Base-by-base conservation (phyloP, 2,329 filamentous ascomycete species). In the Colletotrichum sp. region DNA sequence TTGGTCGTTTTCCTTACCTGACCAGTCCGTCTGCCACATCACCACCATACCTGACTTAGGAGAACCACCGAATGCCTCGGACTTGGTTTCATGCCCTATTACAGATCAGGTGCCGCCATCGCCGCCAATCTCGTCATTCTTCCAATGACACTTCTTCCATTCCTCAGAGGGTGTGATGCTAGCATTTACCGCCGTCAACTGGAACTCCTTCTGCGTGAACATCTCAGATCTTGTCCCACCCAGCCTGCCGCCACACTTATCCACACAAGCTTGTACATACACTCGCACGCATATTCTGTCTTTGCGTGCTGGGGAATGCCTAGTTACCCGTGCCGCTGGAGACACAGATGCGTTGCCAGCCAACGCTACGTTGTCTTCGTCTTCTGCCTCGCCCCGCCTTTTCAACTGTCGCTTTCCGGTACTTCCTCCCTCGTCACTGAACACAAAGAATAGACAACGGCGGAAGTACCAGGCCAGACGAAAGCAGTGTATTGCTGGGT, bases 141-240 rank as follows among this genome's bases (percentile, higher is more conserved):
- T 22, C 27, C 15, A n/a, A 52, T 58, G n/a, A n/a, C 43, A 36
- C 28, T 61, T 32, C 48, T 27, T n/a, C 32, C 9, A 34, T 34
- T 25, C 43, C 43, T 52, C 30, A 27, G 32, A 22, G 70, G 70
- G 70, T 18, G 70, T 69, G 64, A 9, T 10, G 22, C 36, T 70
- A 70, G 25, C 25, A 43, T 43, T 13, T 36, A 8, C 18, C 56
- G 39, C 55, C 30, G 13, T 16, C 27, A 61, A 61, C 58, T 60
- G 12, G 30, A 13, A 61, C 28, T 61, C 30, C 9, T 27, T 55
- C 28, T 65, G n/a, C 28, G 22, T 43, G 22, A 39, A 16, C 61
- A 55, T 36, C 36, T 72, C 61, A 55, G 36, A 27, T 64, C 39
- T 30, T 66, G 72, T 72, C 30, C 64, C 69, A 72, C 69, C 69